Evolutionary conservation across 176 grass and related monocot genomes (phyloP), one percentile per base, ranked within the genome.

Genomic region (Pontederia paniculata): DNA sequence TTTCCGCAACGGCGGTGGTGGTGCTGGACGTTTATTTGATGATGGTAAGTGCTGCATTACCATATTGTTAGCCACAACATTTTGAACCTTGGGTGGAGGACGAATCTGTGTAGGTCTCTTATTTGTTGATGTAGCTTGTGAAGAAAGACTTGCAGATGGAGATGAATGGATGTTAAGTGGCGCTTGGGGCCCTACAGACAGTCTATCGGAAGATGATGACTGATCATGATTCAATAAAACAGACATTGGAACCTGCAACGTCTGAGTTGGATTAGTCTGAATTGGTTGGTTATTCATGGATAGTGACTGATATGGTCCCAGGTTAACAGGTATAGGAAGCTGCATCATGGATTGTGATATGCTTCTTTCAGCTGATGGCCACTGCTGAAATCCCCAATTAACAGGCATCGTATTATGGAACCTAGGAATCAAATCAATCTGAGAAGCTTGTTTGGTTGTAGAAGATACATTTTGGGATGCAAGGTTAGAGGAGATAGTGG

Each of bases 21-120:
- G 78, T 54, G 48, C 74, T 54, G 48, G 49, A 23, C 70, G 46
- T 64, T 81, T 86, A 70, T 57, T 60, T 60, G 72, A 79, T 50
- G 62, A 68, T 48, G 55, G 28, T 1, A 16, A 25, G 0, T 43
- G 37, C 21, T 43, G 37, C 21, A 31, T 19, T 3, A 10, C 50
- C 17, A 15, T 18, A 54, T 54, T 67, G 49, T 5, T 17, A 15
- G 59, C 21, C n/a, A 66, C 66, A 46, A 61, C 51, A 62, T 50
- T 62, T 57, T 88, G 76, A 75, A 67, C 41, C 55, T 80, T 83
- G 0, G 60, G 8, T 1, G 52, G 65, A 51, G 51, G 20, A 2
- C 20, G 9, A 67, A 21, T n/a, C 42, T 81, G 69, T n/a, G n/a
- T 21, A 22, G 47, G 48, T 18, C 48, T 62, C 55, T 74, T 88